Base-by-base conservation (phyloP, 345 rosid species). In the Jatropha curcas region DNA sequence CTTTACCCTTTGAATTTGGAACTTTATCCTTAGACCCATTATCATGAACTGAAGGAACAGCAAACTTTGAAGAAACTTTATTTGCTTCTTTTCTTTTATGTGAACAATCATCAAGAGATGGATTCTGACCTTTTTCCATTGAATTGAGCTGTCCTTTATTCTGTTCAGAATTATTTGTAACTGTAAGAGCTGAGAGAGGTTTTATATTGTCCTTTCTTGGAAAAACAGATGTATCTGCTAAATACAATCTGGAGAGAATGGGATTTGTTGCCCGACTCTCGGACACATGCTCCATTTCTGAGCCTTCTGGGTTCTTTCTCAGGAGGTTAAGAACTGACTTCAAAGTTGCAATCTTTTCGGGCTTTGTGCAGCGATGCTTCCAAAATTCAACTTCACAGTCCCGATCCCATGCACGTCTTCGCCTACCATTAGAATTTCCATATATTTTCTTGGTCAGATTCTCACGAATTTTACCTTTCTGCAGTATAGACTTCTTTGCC, bases 381-480 rank as follows among this genome's bases (percentile, higher is more conserved):
- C 99, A 95, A 83, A 95, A 95, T 77, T 95, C 99, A 65, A 95
- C 96, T 74, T 90, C 99, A 83, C 99, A 95, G 72, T 92, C 98
- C 57, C 99, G 84, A 73, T 87, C 92, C 99, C 99, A 95, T 59
- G 92, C 96, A 72, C 87, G 94, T 82, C 68, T 91, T 72, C 98
- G 82, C 81, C 83, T 89, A 70, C 99, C 99, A 80, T 89, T 95
- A 58, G 90, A 75, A 80, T 86, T 85, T 61, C 86, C 94, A 80
- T 95, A 95, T 56, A 95, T 92, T 82, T 95, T 95, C 83, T 88
- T 92, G 0, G 99, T 95, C 51, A 95, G 86, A 86, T 88, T 91
- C 83, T 95, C 99, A 55, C 99, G 92, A 55, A 93, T 88, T 88
- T 92, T 95, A 72, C 99, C 98, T 84, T 92, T 95, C 79, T 92